Base-by-base conservation (phyloP, 169 alveolate genomes). In the Plasmodium adleri region DNA sequence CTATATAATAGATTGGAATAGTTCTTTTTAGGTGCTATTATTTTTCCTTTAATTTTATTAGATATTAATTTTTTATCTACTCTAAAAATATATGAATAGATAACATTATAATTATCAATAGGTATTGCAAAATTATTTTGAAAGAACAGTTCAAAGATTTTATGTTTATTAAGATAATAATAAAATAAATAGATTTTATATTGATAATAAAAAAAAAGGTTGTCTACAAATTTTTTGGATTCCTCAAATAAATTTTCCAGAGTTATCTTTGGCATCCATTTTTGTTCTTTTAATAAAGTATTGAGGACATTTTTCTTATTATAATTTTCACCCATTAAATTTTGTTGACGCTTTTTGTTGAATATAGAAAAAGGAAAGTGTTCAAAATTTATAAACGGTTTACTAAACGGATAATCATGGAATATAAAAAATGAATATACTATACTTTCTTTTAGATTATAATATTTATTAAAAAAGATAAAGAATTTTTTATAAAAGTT, bases 331-430 rank as follows among this genome's bases (percentile, higher is more conserved):
- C 91, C 91, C 32, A 43, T 83, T 72, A 83, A 54, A 24, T 70
- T 67, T 20, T 3, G 54, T 43, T 68, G 85, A 13, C 49, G 54
- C 56, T 68, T 83, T 68, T 83, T 70, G 56, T 47, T 80, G 1
- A 68, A 68, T 9, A 83, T 47, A 43, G 59, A 68, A 68, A 68
- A 67, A 24, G 91, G 91, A n/a, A 83, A 24, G 17, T 56, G 67
- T 12, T 83, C 83, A 56, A 83, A 26, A 47, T 70, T 68, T 24
- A 83, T 67, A 39, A 10, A 83, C 1, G 83, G 74, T 60, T 83
- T 56, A 26, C 91, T 83, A 68, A 83, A 83, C 2, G 91, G 91
- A 56, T 68, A 83, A 47, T 83, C 91, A 43, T 83, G 70, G n/a
- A 70, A 70, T 56, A 83, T n/a, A 72, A 39, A 83, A 68, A 68